Percentiles rank a stretch among this genome's conserved stretches.
Evolutionary conservation across 2,329 filamentous ascomycete genomes (phyloP).

Genomic region (Coniochaeta pulveracea): DNA sequence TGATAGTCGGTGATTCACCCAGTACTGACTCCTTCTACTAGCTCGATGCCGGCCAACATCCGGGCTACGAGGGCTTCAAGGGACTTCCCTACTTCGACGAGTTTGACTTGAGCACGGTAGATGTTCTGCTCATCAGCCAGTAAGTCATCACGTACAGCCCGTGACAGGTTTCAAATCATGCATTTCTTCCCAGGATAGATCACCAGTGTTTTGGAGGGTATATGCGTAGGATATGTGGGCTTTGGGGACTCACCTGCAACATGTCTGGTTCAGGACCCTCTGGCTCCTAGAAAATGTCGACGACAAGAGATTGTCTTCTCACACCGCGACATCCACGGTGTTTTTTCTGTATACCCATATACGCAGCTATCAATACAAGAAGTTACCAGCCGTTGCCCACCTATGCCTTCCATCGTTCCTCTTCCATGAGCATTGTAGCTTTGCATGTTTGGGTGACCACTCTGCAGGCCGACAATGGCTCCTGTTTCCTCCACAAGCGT

Average conservation of each 20-base stretch:
- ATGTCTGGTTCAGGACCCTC: no score
- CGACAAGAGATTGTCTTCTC: no score
- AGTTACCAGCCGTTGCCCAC: conserved; percentile 12
- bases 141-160: conserved; percentile 42
- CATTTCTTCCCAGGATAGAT: no score
- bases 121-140: conserved; percentile 97
- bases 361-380: conserved; percentile 11
- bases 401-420: conserved; percentile 2
- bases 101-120: conserved; percentile 93
- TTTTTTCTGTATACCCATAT: no score
- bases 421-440: background rate
- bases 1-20: no score
- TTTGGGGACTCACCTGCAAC: no score
- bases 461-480: no score
- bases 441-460: background rate
- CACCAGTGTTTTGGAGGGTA: no score
- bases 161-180: conserved; percentile 12
- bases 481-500: no score
- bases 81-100: conserved; percentile 96
- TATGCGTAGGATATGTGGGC: no score
- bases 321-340: no score
- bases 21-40: conserved; percentile 23
- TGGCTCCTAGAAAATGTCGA: no score
- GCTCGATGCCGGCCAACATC: conserved; percentile 96
- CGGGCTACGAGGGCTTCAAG: conserved; percentile 87